Percentiles rank a stretch among this genome's conserved stretches.
Conservation (phyloP, 2,329 filamentous ascomycete genomes). For the Penicillium occitanis region DNA sequence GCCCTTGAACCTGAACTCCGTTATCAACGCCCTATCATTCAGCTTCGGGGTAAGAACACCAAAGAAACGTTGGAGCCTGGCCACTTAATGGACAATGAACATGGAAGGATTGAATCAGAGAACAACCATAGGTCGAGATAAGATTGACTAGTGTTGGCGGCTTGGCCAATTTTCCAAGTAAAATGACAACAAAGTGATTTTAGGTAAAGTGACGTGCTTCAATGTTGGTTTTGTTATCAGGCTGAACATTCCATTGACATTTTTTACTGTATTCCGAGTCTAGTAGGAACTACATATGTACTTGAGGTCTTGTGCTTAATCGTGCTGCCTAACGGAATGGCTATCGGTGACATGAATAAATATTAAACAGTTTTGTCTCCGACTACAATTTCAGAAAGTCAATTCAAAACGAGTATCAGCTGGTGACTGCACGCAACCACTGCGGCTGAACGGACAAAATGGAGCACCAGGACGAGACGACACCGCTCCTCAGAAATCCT, state of each 20-base stretch:
- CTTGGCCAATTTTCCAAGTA: not conserved
- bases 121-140: not conserved
- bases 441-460: not conserved
- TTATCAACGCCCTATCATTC: not conserved
- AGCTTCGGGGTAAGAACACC: not conserved
- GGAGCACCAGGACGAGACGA: conserved; percentile 12
- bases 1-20: not conserved
- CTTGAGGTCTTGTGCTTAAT: not conserved
- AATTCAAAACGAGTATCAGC: not conserved
- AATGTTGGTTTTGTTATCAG: not conserved
- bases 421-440: not conserved
- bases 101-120: not conserved
- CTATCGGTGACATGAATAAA: not conserved
- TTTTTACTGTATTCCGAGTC: not conserved
- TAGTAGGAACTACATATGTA: not conserved
- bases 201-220: not conserved
- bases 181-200: not conserved
- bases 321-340: not conserved
- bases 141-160: not conserved
- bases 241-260: not conserved
- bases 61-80: conserved; percentile 5
- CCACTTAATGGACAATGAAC: not conserved
- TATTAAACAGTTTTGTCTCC: not conserved
- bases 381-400: not conserved
- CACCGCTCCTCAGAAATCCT: conserved; percentile 12